A percentile compares a stretch with the other conserved stretches of the same genome.
Evolutionary conservation across 148 eudicot genomes (phyloP).

Genomic region (Talinum fruticosum): DNA sequence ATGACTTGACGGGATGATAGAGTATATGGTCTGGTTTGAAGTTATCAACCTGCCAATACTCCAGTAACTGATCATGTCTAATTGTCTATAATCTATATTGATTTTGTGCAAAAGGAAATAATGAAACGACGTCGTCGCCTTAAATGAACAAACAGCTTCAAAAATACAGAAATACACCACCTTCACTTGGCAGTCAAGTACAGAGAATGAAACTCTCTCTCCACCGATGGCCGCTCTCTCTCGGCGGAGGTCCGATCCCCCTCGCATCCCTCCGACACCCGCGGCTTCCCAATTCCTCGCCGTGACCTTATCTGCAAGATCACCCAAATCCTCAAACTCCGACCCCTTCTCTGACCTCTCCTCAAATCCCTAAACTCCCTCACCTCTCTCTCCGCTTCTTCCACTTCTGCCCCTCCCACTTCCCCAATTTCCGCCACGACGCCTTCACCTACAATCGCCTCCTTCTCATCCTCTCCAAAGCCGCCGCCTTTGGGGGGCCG

Average conservation of each 20-base stretch:
- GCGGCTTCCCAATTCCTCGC: conserved; percentile 82
- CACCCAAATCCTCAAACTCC: conserved; percentile 43
- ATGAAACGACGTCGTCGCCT: not conserved
- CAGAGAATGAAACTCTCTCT: conserved; percentile 20
- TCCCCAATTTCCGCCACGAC: conserved; percentile 68
- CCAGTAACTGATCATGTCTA: too few species aligned
- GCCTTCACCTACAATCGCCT: conserved; percentile 71
- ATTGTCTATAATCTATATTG: too few species aligned
- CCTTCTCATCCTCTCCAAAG: conserved; percentile 49
- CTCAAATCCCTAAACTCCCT: conserved; percentile 62
- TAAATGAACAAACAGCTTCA: too few species aligned
- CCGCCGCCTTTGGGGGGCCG: conserved; percentile 27
- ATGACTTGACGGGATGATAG: too few species aligned
- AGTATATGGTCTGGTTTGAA: too few species aligned
- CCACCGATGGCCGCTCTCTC: conserved; percentile 45
- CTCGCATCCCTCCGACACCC: conserved; percentile 44
- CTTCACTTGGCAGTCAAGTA: not conserved
- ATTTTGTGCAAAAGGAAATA: too few species aligned
- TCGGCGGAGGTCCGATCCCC: conserved; percentile 52
- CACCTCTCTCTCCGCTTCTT: conserved; percentile 62
- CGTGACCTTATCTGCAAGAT: conserved; percentile 71
- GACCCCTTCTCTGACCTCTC: conserved; percentile 50
- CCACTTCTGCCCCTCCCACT: conserved; percentile 51
- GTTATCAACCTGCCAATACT: too few species aligned
- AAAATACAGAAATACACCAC: not conserved